Evolutionary conservation across 2,329 filamentous ascomycete species (phyloP).

Genomic region (Cladosporium sp.): DNA sequence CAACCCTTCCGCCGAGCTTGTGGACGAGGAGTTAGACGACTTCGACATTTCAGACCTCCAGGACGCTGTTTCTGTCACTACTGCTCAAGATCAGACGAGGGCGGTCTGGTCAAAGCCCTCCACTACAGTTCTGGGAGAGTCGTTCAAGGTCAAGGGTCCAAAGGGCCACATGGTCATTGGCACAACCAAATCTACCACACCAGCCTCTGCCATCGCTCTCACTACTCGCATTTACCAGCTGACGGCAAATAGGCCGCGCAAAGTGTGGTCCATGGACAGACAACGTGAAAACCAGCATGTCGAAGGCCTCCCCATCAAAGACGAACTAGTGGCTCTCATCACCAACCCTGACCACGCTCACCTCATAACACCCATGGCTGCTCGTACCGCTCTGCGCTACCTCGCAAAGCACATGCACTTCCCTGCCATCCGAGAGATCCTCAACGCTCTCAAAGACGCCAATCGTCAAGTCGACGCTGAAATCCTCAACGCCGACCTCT

Average conservation of each 20-base stretch:
- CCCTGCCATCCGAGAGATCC: constrained; percentile 26
- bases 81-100: background rate
- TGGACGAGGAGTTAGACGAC: background rate
- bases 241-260: background rate
- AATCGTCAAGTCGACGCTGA: constrained; percentile 23
- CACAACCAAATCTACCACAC: background rate
- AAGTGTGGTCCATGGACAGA: background rate
- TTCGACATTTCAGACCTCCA: background rate
- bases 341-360: background rate
- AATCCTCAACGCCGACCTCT: constrained; percentile 30
- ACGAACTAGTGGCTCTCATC: constrained; percentile 6
- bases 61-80: background rate
- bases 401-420: constrained; percentile 26
- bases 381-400: constrained; percentile 28
- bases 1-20: background rate
- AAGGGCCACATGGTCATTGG: background rate
- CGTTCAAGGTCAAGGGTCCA: background rate
- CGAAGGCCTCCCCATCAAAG: constrained; percentile 4
- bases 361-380: constrained; percentile 26
- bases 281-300: background rate
- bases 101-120: constrained; percentile 6
- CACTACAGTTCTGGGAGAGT: background rate
- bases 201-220: background rate
- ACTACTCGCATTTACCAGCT: background rate
- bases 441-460: constrained; percentile 25